A percentile compares a stretch with the other conserved stretches of the same genome.
phyloP scores from a whole-genome alignment of 768 basidiomycete species.

The Tremella fuciformis region DNA sequence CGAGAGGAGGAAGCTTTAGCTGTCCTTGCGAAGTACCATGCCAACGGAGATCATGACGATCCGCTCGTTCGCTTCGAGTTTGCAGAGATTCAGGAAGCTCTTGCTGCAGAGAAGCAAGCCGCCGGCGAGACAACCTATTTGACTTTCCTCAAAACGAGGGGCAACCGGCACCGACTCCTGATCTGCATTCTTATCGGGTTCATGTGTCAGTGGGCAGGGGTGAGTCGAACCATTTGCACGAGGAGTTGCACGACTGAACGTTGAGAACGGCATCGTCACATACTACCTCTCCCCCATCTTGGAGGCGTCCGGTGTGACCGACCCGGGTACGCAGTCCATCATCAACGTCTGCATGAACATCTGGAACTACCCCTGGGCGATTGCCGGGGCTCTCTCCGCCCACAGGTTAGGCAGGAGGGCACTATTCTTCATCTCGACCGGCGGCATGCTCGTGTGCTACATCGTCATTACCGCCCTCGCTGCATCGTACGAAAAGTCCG shows the following conservation, averaged over 20 bases:
- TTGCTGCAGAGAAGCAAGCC: constrained; percentile 31
- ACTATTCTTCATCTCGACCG: neutral
- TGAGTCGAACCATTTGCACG: too few relatives aligned
- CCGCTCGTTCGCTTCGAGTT: constrained; percentile 47
- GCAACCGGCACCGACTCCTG: constrained; percentile 26
- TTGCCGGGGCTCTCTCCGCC: constrained; percentile 16
- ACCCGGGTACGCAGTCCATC: constrained; percentile 51
- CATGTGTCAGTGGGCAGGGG: constrained; percentile 38
- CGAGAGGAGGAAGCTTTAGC: constrained; percentile 11
- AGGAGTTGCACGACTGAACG: too few relatives aligned
- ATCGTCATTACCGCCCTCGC: constrained; percentile 2
- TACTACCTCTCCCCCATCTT: constrained; percentile 36
- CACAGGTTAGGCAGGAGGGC: constrained; percentile 33
- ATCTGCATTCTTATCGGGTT: constrained; percentile 23
- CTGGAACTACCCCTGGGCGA: constrained; percentile 11
- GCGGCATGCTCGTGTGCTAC: neutral
- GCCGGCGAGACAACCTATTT: constrained; percentile 11
- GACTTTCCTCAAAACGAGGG: constrained; percentile 27
- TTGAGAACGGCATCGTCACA: too few relatives aligned
- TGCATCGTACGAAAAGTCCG: neutral
- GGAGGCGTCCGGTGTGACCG: constrained; percentile 34
- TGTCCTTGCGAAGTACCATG: constrained; percentile 13
- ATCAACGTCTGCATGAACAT: constrained; percentile 42
- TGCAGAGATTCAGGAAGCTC: constrained; percentile 52
- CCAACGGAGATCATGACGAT: constrained; percentile 8